phyloP scores from a whole-genome alignment of 352 stramenopile species.

The Pythium graminicola region DNA sequence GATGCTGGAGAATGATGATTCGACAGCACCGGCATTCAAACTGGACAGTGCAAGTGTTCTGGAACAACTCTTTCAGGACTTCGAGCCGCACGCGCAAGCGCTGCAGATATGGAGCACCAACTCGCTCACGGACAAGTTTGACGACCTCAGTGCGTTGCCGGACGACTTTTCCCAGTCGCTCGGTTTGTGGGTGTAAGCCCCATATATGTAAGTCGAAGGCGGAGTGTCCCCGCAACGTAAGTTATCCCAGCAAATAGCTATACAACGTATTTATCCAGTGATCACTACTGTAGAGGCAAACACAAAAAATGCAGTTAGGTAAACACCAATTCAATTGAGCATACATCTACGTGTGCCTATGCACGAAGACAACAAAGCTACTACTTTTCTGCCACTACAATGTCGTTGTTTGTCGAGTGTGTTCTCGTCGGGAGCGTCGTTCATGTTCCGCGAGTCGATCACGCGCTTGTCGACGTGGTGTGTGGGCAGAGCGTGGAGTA shows the following conservation, averaged over 20 bases:
- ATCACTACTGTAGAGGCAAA: no score
- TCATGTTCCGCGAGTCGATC: conserved; percentile 2
- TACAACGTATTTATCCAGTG: no score
- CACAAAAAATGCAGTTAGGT: no score
- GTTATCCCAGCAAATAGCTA: neutral
- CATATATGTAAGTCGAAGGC: neutral
- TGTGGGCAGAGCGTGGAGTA: no score
- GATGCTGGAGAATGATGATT: conserved; percentile 3
- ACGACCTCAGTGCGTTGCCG: conserved; percentile 19
- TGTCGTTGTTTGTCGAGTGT: neutral
- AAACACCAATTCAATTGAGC: no score
- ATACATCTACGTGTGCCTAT: no score
- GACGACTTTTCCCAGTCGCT: conserved; percentile 23
- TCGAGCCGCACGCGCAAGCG: conserved; percentile 15
- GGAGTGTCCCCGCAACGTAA: neutral
- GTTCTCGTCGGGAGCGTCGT: conserved; percentile 3
- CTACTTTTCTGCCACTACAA: neutral
- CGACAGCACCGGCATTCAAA: conserved; percentile 2
- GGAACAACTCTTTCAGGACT: conserved; percentile 20
- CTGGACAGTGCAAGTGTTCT: conserved; percentile 9
- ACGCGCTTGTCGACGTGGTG: conserved; percentile 5
- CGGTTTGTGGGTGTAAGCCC: conserved; percentile 11
- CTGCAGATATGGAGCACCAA: conserved; percentile 25
- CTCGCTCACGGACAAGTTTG: conserved; percentile 18
- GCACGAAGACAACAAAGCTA: neutral